A percentile compares a stretch with the other conserved stretches of the same genome.
Evolutionary conservation across 495 filamentous ascomycete species (phyloP).

Genomic region (Penicillium chermesinum): DNA sequence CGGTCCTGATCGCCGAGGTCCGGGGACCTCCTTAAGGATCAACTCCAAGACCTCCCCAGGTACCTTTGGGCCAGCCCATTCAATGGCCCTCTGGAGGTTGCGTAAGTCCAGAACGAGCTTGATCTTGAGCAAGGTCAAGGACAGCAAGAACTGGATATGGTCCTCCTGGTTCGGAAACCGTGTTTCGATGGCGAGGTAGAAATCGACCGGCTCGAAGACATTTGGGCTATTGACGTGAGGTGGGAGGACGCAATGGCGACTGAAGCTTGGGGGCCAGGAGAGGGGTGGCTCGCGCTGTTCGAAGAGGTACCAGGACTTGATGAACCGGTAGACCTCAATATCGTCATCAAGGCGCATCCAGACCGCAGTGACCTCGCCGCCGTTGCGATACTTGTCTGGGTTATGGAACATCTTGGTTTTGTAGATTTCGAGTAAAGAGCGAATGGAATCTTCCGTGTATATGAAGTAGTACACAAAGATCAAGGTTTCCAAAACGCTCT

Average conservation of each 20-base stretch:
- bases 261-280: too few species aligned
- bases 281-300: neutral
- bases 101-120: neutral
- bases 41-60: neutral
- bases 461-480: neutral
- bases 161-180: neutral
- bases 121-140: neutral
- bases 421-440: neutral
- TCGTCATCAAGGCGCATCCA: neutral
- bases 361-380: neutral
- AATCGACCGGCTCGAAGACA: neutral
- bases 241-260: neutral
- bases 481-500: neutral
- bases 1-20: neutral
- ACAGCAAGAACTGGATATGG: neutral
- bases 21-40: neutral
- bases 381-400: neutral
- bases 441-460: neutral
- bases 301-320: neutral
- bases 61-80: neutral
- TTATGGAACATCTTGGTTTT: neutral
- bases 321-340: neutral
- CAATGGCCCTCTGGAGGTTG: neutral
- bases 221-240: neutral
- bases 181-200: neutral